Base-by-base conservation (phyloP, 768 basidiomycete species). In the Rhodotorula babjevae region DNA sequence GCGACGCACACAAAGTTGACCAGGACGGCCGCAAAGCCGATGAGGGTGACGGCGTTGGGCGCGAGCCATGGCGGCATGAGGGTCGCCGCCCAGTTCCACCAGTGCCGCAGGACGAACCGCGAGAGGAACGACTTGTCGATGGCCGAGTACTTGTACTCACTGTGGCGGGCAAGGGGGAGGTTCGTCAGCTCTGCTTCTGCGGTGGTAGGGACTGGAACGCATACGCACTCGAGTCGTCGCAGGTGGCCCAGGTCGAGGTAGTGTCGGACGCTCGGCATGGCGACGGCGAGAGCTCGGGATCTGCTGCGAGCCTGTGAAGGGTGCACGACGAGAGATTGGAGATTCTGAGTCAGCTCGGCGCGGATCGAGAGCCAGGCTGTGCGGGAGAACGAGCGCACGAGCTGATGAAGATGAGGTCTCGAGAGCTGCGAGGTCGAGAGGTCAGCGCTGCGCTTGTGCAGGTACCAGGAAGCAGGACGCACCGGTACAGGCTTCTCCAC, bases 1-100 rank as follows among this genome's bases (percentile, higher is more conserved):
- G 94, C 75, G 76, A 98, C 80, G 2, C 92, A 92, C 63, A 85
- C 79, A 75, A 97, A 90, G 83, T 98, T 98, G 79, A 89, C 71
- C 69, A 89, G 82, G 72, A 98, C 89, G 67, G 96, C 87, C 31
- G 80, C 81, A 1, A 97, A 86, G n/a, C 96, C 96, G 18, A 59
- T 16, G 27, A 77, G 60, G 1, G 76, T 77, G 52, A 77, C 73
- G 19, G 69, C 69, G 73, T 77, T 78, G 16, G 77, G 77, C 2
- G 77, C 77, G 66, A 78, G 63, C 56, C 46, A 55, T 3, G 69
- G 60, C 2, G 70, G 67, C 16, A 55, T 27, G 27, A 72, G 29
- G 11, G 47, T 52, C 0, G 74, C 74, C 0, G 61, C 15, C 56
- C 50, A 75, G 42, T 46, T 62, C 74, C 74, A 75, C 66, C 67